Conservation (phyloP, 805 yeast genomes). For the Yueomyces sp. region DNA sequence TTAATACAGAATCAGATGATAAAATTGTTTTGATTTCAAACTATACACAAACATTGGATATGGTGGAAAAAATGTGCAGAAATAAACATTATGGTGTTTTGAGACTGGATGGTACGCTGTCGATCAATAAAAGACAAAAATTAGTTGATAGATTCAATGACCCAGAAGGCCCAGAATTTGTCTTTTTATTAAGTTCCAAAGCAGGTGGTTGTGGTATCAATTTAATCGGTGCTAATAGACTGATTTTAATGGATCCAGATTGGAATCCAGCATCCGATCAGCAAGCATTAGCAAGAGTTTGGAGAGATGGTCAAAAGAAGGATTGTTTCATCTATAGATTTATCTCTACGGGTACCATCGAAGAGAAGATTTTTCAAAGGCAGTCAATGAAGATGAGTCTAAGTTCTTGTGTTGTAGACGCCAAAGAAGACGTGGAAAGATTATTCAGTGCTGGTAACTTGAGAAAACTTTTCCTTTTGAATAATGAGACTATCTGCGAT, state of each 20-base stretch:
- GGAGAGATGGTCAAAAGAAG: constrained; percentile 98
- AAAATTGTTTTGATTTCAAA: constrained; percentile 91
- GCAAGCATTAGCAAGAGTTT: constrained; percentile 92
- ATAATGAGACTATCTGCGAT: constrained; percentile 59
- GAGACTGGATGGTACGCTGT: constrained; percentile 87
- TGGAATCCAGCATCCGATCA: constrained; percentile 99
- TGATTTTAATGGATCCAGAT: constrained; percentile 79
- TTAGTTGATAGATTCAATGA: constrained; percentile 85
- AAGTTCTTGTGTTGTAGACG: constrained; percentile 94
- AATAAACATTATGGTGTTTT: constrained; percentile 58
- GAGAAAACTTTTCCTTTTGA: constrained; percentile 59
- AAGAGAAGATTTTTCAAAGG: constrained; percentile 90
- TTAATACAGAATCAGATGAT: constrained; percentile 73
- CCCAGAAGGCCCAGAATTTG: constrained; percentile 74
- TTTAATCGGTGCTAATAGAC: constrained; percentile 87
- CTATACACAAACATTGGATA: constrained; percentile 86
- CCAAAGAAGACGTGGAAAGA: constrained; percentile 88
- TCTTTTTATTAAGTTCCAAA: constrained; percentile 80
- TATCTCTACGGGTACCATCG: constrained; percentile 89
- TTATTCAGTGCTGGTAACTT: constrained; percentile 75
- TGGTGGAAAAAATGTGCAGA: constrained; percentile 80
- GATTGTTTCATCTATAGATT: constrained; percentile 92
- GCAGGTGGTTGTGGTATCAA: constrained; percentile 99
- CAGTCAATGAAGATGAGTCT: constrained; percentile 89
- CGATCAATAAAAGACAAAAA: constrained; percentile 82